These are phyloP conservation scores for Aspergillus affinis DNA, from an alignment of 495 filamentous ascomycete genomes.

Conservation along the genomic window DNA sequence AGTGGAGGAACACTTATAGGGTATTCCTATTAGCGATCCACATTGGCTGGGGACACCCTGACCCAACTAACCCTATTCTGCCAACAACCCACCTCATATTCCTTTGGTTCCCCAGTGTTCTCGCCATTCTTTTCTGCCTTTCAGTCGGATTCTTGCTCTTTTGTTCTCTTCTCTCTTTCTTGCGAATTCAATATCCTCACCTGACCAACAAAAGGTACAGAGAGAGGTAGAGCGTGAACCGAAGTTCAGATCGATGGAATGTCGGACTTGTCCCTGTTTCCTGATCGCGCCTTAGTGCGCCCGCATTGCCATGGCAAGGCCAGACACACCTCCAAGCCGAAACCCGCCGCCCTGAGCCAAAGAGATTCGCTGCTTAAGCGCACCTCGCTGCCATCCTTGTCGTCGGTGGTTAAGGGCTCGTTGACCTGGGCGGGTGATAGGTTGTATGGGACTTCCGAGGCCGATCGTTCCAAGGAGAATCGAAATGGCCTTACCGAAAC, in stretches of 20 bases:
- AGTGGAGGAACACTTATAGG: no score
- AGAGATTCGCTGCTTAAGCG: constrained; percentile 22
- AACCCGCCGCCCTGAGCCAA: constrained; percentile 12
- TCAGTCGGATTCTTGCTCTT: neutral
- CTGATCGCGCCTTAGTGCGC: constrained; percentile 35
- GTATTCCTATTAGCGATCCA: no score
- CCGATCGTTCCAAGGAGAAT: constrained; percentile 57
- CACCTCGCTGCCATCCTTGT: constrained; percentile 36
- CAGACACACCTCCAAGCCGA: constrained; percentile 12
- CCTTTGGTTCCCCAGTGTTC: neutral
- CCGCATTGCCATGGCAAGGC: constrained; percentile 29
- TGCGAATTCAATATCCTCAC: neutral
- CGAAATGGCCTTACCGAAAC: constrained; percentile 46
- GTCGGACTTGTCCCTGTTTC: constrained; percentile 35
- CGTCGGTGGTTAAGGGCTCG: constrained; percentile 36
- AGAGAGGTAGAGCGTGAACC: neutral
- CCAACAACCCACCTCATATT: neutral
- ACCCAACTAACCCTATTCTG: neutral
- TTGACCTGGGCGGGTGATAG: constrained; percentile 48
- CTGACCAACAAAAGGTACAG: neutral
- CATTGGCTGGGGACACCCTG: no score
- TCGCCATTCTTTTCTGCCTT: neutral
- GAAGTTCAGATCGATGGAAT: constrained; percentile 2
- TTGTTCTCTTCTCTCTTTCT: neutral
- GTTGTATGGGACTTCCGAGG: constrained; percentile 45